Evolutionary conservation across 768 basidiomycete genomes (phyloP).

Genomic region (Lactifluus volemus): DNA sequence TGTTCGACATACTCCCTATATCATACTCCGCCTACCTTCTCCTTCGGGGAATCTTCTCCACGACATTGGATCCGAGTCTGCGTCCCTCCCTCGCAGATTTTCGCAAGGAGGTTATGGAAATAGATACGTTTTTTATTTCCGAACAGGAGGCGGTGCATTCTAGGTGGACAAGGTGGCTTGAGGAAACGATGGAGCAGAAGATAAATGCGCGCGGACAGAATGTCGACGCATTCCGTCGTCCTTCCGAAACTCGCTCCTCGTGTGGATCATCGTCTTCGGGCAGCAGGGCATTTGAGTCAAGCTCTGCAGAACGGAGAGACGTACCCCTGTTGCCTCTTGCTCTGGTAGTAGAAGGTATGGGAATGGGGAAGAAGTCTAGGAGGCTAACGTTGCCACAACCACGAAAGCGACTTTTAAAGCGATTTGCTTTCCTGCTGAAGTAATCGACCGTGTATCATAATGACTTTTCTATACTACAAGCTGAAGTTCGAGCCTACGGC

Average conservation of each 20-base stretch:
- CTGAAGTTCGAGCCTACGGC: too few species aligned
- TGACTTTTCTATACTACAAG: too few species aligned
- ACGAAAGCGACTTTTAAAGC: neutral
- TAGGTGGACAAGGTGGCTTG: neutral
- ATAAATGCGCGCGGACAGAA: neutral
- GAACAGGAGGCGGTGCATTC: constrained; percentile 30
- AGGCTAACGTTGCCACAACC: neutral
- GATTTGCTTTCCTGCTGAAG: too few species aligned
- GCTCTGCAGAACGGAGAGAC: neutral
- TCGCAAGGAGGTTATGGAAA: constrained; percentile 41
- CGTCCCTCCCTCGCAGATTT: constrained; percentile 59
- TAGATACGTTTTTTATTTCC: constrained; percentile 55
- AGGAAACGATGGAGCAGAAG: neutral
- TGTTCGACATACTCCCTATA: neutral
- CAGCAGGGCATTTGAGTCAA: neutral
- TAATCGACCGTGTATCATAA: too few species aligned
- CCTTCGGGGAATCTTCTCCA: constrained; percentile 48
- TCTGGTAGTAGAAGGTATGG: neutral
- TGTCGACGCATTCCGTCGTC: neutral
- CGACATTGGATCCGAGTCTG: constrained; percentile 38
- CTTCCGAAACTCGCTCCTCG: neutral
- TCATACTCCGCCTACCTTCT: constrained; percentile 37
- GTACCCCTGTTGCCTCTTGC: neutral
- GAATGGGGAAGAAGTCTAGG: neutral
- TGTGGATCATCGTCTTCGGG: neutral